phyloP scores from a whole-genome alignment of 352 stramenopile species.

The Aphanomyces invadans region DNA sequence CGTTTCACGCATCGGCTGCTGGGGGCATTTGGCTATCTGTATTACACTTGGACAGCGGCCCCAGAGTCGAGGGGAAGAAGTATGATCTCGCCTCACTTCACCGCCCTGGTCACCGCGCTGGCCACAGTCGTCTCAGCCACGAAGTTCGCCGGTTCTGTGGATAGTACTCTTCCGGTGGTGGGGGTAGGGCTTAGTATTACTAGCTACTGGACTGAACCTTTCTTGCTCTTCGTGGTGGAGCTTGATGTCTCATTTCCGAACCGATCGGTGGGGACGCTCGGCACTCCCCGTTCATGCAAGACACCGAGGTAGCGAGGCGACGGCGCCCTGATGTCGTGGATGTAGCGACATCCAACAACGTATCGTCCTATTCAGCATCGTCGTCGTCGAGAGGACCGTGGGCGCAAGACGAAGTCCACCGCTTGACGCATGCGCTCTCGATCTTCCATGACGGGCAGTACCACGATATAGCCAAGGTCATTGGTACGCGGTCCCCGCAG shows the following conservation, averaged over 20 bases:
- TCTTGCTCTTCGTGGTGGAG: neutral
- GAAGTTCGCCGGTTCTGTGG: neutral
- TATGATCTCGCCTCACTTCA: too few relatives aligned
- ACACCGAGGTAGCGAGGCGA: neutral
- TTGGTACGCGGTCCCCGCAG: neutral
- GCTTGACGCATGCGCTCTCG: neutral
- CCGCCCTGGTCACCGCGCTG: too few relatives aligned
- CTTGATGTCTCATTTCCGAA: slow-evolving; percentile 15
- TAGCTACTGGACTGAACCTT: neutral
- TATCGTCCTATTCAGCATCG: too few relatives aligned
- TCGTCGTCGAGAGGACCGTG: neutral
- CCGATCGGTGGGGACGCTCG: neutral
- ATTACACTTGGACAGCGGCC: too few relatives aligned
- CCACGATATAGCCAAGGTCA: slow-evolving; percentile 1
- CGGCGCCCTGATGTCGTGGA: neutral
- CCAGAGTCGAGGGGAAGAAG: too few relatives aligned
- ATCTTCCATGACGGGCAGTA: slow-evolving; percentile 1
- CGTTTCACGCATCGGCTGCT: too few relatives aligned
- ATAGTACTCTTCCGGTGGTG: neutral
- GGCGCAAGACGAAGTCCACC: neutral
- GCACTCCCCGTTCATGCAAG: neutral
- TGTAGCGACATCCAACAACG: neutral
- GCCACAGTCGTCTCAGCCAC: neutral
- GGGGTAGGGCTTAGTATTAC: neutral
- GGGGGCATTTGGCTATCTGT: too few relatives aligned